phyloP scores from a whole-genome alignment of 2,329 filamentous ascomycete species.

The Stylonectria norvegica region DNA sequence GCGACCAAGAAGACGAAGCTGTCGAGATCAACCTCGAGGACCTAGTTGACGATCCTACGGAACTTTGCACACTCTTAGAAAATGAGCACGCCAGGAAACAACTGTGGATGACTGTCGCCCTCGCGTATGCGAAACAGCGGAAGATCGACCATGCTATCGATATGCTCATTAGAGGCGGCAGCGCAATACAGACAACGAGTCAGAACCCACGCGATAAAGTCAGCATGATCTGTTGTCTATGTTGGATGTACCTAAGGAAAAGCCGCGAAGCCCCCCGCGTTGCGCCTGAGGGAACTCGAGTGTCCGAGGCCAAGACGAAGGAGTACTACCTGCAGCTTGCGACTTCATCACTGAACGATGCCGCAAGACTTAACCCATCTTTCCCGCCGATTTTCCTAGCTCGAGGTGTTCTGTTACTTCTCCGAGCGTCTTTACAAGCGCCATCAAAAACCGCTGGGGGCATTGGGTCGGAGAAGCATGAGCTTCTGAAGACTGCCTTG shows the following conservation, averaged over 20 bases:
- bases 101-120: conserved; percentile 97
- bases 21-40: conserved; percentile 94
- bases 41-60: conserved; percentile 87
- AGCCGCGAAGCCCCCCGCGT: conserved; percentile 72
- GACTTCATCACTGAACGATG: conserved; percentile 90
- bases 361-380: conserved; percentile 87
- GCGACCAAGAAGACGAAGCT: conserved; percentile 63
- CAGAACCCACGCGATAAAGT: conserved; percentile 78
- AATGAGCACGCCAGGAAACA: conserved; percentile 88
- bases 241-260: conserved; percentile 90
- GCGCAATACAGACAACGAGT: conserved; percentile 65
- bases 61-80: conserved; percentile 91
- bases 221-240: conserved; percentile 77
- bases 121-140: conserved; percentile 94
- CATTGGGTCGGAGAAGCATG: conserved; percentile 69
- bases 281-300: conserved; percentile 58
- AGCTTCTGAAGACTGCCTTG: conserved; percentile 77
- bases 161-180: conserved; percentile 69
- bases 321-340: conserved; percentile 88
- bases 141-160: conserved; percentile 83
- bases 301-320: conserved; percentile 80
- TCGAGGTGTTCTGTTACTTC: conserved; percentile 80
- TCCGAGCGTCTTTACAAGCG: conserved; percentile 79
- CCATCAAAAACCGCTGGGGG: conserved; percentile 66
- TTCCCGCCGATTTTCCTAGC: conserved; percentile 90